Evolutionary conservation across 371 early-diverging fungal species (phyloP), one percentile per base, ranked within the genome.

Genomic region (Rhizopus stolonifer): DNA sequence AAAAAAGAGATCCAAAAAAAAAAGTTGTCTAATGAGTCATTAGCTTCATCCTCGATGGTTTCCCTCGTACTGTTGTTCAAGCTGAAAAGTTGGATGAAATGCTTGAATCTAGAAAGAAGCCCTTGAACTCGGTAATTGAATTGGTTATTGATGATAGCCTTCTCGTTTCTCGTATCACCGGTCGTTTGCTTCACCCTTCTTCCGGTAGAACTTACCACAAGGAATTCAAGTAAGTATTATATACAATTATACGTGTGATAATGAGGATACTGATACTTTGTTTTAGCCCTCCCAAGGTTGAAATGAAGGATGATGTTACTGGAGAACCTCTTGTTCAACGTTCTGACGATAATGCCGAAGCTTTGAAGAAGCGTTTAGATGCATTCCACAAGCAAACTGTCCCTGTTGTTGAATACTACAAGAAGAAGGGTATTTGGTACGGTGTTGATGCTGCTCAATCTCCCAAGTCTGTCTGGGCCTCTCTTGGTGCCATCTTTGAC

Each of bases 11-110:
- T n/a, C 3, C 24, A 21, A n/a, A 15, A 19, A 33, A 0, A 33
- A n/a, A 31, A 19, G 6, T 15, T 51, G 49, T 42, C 9, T 53
- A 15, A 36, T 15, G 10, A 23, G 10, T 29, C 31, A 15, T 21
- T 64, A 84, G 87, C 60, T 99, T 98, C 81, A 96, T 99, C 66
- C 83, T 99, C n/a, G 99, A 99, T 73, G 99, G 99, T 36, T 99
- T 98, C 89, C 99, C 99, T 53, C 91, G 99, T 65, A 99, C 97
- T 36, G 91, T 97, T 53, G 87, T 85, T 40, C 99, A 99, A 81
- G 98, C 99, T 21, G 90, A 97, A 72, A 97, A 94, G 85, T 82
- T 99, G 63, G 98, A 99, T 74, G 83, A 86, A 48, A 97, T 97
- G 96, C 84, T 98, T 53, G 88, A 86, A 29, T 53, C 72, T 52